Base-by-base conservation (phyloP, 2,329 filamentous ascomycete species). In the Nannizziopsis barbatae region DNA sequence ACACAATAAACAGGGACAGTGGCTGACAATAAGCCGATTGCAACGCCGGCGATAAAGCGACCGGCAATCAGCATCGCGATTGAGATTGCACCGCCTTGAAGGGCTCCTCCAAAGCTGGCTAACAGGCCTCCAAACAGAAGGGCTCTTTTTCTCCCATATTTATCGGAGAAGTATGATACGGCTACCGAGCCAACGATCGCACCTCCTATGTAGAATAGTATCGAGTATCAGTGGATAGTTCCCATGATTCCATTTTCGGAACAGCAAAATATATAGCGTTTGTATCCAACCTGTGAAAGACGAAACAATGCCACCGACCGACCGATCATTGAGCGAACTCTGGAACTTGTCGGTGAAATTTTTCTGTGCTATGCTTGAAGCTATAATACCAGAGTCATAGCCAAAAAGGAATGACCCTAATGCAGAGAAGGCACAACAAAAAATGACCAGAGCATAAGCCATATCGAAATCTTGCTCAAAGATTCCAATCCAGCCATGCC, bases 321-420 rank as follows among this genome's bases (percentile, higher is more conserved):
- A 58, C 8, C 62, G 57, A 50, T 64, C 62, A 14, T 60, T 61
- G 12, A 63, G 38, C 3, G 60, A 54, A 37, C 58, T 54, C 1
- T 58, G 56, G 27, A 68, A 66, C 39, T 53, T 57, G 8, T 47
- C 37, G 6, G 58, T 45, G 41, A 68, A 67, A n/a, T 61, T 59
- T 33, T 59, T 49, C 31, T 66, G 59, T 20, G 60, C 60, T 43
- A 67, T 65, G 27, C 57, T 65, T 0, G 64, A 66, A 15, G 60
- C 58, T 45, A 67, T 66, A 18, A 68, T 61, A 17, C 64, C 64
- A 1, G 62, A 60, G 53, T 74, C 71, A 57, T 73, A 74, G 43
- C 71, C 71, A 53, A 72, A 72, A 11, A 73, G 61, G 47, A 73
- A 67, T 33, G 71, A 71, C 17, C 70, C 71, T 37, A 72, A 61